Evolutionary conservation across 2,329 filamentous ascomycete genomes (phyloP), one percentile per base, ranked within the genome.

Genomic region (Claviceps maximensis): DNA sequence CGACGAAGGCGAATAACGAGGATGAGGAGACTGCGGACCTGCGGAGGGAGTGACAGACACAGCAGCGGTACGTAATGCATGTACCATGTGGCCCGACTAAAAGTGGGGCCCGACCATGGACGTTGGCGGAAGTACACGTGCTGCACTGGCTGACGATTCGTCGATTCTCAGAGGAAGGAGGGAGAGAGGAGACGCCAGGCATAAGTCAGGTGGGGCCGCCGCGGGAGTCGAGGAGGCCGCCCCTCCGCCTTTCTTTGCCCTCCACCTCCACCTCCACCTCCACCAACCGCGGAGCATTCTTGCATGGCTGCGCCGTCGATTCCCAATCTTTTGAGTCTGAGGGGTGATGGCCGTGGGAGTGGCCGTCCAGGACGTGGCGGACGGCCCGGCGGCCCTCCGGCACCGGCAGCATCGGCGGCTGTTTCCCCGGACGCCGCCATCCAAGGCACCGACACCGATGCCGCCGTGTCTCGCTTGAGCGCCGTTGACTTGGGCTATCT

Each of bases 391-490:
- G 72, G 71, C 47, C 33, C 65, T 56, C 66, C 62, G 51, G 61
- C 60, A 58, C 59, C 57, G 51, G 66, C 62, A 51, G 61, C 60
- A 58, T 59, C 57, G 51, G 53, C 61, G 23, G 58, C 63, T n/a
- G 58, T 63, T 44, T 69, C 70, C 47, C 82, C 84, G 59, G 90
- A 97, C 68, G 74, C 77, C 55, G 79, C 85, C 42, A 84, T 98
- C 54, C 91, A 95, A 67, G 82, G 83, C 57, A 98, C 93, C 3
- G 93, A 98, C 69, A 83, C 84, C 56, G 93, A 98, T 72, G 93
- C 93, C 27, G 88, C 88, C 55, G 82, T 89, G 44, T 95, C 89
- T 31, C 81, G 93, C 38, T 73, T 95, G 68, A 97, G 90, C 66
- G 91, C 91, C 13, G 89, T 97, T 17, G 79, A 86, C 53, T 66